A percentile compares a stretch with the other conserved stretches of the same genome.
Evolutionary conservation across 2,329 filamentous ascomycete species (phyloP).

Genomic region (Sordariomycetes sp.): DNA sequence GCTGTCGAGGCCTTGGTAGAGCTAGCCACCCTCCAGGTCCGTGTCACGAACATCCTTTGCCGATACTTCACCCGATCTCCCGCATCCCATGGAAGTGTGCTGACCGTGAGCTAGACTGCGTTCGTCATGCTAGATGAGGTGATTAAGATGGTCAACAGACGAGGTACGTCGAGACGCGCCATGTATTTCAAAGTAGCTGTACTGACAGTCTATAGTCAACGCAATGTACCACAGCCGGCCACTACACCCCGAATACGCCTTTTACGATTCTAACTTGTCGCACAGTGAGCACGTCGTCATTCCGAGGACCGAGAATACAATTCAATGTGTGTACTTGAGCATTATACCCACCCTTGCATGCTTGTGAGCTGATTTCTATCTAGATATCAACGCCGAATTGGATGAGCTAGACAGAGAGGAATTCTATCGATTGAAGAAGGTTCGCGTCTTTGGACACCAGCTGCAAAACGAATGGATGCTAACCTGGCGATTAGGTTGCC

Average conservation of each 20-base stretch:
- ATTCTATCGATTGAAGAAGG: conserved; percentile 94
- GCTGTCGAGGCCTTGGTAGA: conserved; percentile 95
- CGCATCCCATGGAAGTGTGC: background rate
- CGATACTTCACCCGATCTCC: background rate
- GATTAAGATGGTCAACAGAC: conserved; percentile 96
- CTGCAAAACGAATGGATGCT: background rate
- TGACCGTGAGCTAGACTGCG: conserved; percentile 47
- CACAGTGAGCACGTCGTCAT: conserved; percentile 83
- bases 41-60: conserved; percentile 5
- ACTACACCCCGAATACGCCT: background rate
- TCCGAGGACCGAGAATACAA: conserved; percentile 96
- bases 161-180: conserved; percentile 45
- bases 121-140: conserved; percentile 98
- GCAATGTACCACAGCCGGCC: conserved; percentile 53
- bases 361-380: background rate
- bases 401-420: conserved; percentile 97
- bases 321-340: conserved; percentile 56
- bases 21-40: conserved; percentile 74
- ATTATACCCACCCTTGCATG: background rate
- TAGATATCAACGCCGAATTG: conserved; percentile 93
- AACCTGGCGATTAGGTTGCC: conserved; percentile 40
- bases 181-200: conserved; percentile 8
- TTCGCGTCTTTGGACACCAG: conserved; percentile 5
- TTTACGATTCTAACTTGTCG: conserved; percentile 10
- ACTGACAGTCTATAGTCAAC: conserved; percentile 48